Conservation (phyloP, 2,329 filamentous ascomycete species). For the Penicillium sp. region DNA sequence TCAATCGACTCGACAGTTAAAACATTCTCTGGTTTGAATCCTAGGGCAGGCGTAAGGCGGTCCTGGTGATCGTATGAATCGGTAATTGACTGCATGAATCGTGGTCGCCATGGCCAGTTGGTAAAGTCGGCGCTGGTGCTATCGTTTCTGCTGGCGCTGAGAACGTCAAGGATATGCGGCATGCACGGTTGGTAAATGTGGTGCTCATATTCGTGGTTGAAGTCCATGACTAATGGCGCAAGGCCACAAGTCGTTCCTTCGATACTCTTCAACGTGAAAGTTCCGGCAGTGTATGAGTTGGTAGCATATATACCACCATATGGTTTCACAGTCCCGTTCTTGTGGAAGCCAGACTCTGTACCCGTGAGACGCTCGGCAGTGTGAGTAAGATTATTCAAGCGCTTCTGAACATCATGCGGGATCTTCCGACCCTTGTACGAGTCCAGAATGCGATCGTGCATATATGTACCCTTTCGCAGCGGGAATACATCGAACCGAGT, state of each 20-base stretch:
- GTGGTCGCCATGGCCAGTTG: conserved; percentile 28
- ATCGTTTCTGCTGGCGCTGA: conserved; percentile 20
- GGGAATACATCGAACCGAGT: conserved; percentile 49
- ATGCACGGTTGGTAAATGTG: conserved; percentile 48
- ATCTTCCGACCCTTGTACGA: conserved; percentile 35
- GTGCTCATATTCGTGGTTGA: conserved; percentile 42
- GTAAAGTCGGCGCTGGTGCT: conserved; percentile 22
- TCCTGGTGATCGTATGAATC: conserved; percentile 30
- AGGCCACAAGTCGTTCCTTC: conserved; percentile 43
- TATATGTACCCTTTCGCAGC: conserved; percentile 38
- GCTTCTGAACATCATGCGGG: conserved; percentile 28
- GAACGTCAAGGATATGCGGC: conserved; percentile 32
- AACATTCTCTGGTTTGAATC: conserved; percentile 23
- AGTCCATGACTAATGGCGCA: conserved; percentile 42
- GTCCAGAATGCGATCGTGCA: conserved; percentile 34
- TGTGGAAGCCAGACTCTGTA: conserved; percentile 19
- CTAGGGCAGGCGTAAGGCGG: conserved; percentile 24
- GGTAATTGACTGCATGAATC: conserved; percentile 32
- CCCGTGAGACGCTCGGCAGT: conserved; percentile 27
- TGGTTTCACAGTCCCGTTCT: conserved; percentile 16
- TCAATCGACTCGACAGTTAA: conserved; percentile 21
- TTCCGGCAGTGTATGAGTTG: conserved; percentile 42
- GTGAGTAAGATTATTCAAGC: conserved; percentile 25
- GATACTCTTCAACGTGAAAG: conserved; percentile 47
- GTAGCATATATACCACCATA: conserved; percentile 44